Evolutionary conservation across 495 filamentous ascomycete species (phyloP), one percentile per base, ranked within the genome.

Genomic region (Penicillium manginii): DNA sequence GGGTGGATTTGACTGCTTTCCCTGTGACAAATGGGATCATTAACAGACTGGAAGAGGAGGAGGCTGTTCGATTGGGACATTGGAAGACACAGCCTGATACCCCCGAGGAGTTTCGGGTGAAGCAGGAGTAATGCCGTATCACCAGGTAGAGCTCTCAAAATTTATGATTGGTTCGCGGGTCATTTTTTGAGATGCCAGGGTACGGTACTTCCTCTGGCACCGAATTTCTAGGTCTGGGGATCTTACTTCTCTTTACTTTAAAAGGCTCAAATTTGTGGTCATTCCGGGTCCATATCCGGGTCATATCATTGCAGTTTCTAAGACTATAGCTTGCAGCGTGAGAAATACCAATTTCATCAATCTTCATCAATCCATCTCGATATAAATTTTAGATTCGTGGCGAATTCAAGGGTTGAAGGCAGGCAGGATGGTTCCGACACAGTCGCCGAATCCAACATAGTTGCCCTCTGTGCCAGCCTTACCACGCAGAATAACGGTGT

Each of bases 381-480:
- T 43, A 43, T 46, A 43, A 47, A 14, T 43, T 26, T 42, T 55
- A 23, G 55, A 5, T 50, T 22, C n/a, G 35, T 55, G 29, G 17
- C 22, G 19, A 9, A 19, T 43, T 58, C 60, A 67, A 45, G 74
- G 55, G 23, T 72, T 61, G 40, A 75, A 49, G 14, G 82, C 69
- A 6, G 79, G 78, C 49, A 84, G 63, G 55, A 89, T 79, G 12
- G 71, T 80, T 21, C 88, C 90, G 22, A 71, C 70, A 62, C 89
- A 91, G 55, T 86, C 83, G 8, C 90, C 90, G 69, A 92, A 93
- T 0, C 90, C 90, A 23, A 93, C 87, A 52, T 80, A 80, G 53
- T 67, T 79, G 2, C 86, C 86, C 11, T 82, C 81, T 21, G 81
- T 79, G 2, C 84, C 84, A 55, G 85, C 89, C 21, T 78, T 79